Base-by-base conservation (phyloP, 495 filamentous ascomycete genomes). In the Hamigera avellanea region DNA sequence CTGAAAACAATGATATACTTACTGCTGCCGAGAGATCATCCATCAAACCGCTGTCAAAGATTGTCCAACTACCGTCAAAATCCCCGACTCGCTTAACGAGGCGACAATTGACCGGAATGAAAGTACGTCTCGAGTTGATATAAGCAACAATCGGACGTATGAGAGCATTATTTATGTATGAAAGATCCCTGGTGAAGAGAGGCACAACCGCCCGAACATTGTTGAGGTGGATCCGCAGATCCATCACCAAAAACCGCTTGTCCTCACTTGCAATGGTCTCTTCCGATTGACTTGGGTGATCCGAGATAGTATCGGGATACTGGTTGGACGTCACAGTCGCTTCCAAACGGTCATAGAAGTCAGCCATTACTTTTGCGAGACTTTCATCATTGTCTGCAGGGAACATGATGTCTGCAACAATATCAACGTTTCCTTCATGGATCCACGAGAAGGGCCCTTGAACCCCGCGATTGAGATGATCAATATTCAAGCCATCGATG, bases 401-500 rank as follows among this genome's bases (percentile, higher is more conserved):
- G 42, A 98, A 80, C 76, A 91, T 83, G 36, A 96, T 76, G 45
- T 98, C 93, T 5, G 93, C 84, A 13, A 95, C 81, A 37, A 98
- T 94, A 52, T 98, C 93, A 26, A 98, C 91, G 35, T 83, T 88
- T 6, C 91, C 91, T 56, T 93, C 83, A 48, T 89, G 79, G 26
- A 98, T 98, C 91, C 91, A 98, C 0, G 85, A 88, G 53, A 98
- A 96, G 0, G 88, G 91, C 0, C 91, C 93, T 43, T 91, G 77
- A 4, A 95, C 81, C 19, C 91, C 89, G 23, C 86, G 80, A 50
- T 98, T 98, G 2, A 98, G 68, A 55, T 98, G 91, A 50, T 95
- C 89, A 37, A 98, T 93, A 49, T 82, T 93, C 4, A 98, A 70
- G 7, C 83, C 86, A 50, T 95, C 91, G 43, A 98, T 91, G 12